Evolutionary conservation across 2,329 filamentous ascomycete genomes (phyloP).

Genomic region (Cytospora mali): DNA sequence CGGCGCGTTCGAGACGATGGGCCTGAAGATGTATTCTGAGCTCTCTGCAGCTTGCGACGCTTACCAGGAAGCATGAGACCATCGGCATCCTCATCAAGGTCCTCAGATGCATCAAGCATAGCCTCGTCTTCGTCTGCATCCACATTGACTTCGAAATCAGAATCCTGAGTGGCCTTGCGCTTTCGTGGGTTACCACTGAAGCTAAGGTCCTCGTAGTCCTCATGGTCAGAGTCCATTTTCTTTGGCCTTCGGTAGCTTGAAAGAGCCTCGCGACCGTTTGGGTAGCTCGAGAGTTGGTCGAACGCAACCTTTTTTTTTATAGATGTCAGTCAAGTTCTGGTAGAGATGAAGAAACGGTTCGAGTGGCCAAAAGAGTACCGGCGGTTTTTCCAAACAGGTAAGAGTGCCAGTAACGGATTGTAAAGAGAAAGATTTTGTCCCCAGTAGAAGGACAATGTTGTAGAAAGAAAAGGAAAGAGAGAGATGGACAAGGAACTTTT

Average conservation of each 20-base stretch:
- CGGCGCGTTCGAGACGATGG: conserved; percentile 8
- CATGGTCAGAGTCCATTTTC: conserved; percentile 24
- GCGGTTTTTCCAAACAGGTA: too few relatives aligned
- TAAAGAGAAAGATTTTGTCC: neutral
- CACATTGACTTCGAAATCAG: conserved; percentile 33
- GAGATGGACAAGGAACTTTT: neutral
- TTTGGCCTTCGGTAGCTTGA: conserved; percentile 31
- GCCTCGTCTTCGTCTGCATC: conserved; percentile 30
- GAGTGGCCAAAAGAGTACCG: too few relatives aligned
- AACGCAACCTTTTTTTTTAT: conserved; percentile 33
- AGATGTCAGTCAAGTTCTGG: neutral
- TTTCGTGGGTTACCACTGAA: conserved; percentile 18
- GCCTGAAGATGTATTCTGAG: conserved; percentile 1
- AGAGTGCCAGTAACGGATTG: neutral
- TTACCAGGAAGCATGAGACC: conserved; percentile 20
- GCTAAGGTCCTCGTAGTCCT: conserved; percentile 17
- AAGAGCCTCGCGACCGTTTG: conserved; percentile 32
- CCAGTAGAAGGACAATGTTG: neutral
- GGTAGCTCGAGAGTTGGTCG: conserved; percentile 34
- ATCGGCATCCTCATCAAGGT: conserved; percentile 22
- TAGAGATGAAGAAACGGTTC: neutral
- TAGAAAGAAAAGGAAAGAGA: neutral
- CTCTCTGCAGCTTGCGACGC: conserved; percentile 13
- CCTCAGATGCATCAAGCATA: conserved; percentile 19
- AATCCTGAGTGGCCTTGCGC: conserved; percentile 35